Evolutionary conservation across 225 moss, liverwort and hornwort genomes (phyloP).

Genomic region (Asterella californica): DNA sequence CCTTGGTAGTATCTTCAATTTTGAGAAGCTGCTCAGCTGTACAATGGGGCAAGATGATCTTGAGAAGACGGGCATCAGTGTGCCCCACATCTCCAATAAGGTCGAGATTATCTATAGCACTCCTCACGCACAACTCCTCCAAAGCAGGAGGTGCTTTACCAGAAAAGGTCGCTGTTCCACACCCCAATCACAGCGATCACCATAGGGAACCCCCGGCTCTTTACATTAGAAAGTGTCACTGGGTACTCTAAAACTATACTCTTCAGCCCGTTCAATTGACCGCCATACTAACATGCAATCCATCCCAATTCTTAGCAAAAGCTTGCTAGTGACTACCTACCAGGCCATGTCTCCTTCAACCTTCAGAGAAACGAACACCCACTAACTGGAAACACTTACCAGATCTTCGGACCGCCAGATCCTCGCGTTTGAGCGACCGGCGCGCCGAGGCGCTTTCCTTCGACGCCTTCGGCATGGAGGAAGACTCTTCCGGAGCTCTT

Average conservation of each 20-base stretch:
- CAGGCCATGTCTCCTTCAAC: not conserved
- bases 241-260: not conserved
- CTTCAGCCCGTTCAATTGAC: not conserved
- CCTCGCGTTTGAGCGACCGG: constrained; percentile 14
- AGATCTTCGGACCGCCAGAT: not conserved
- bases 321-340: not conserved
- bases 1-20: constrained; percentile 69
- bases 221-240: not conserved
- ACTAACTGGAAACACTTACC: not conserved
- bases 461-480: constrained; percentile 16
- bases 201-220: not conserved
- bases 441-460: constrained; percentile 5
- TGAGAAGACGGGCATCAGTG: constrained; percentile 59
- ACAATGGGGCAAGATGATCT: constrained; percentile 79
- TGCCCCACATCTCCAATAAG: constrained; percentile 78
- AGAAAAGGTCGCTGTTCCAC: not conserved
- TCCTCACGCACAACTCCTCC: constrained; percentile 74
- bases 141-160: constrained; percentile 26
- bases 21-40: constrained; percentile 76
- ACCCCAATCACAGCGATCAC: not conserved
- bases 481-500: not conserved
- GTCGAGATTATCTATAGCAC: constrained; percentile 82
- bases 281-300: not conserved
- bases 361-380: not conserved
- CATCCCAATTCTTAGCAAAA: not conserved